phyloP scores from a whole-genome alignment of 106 monocot species.

The Dendrobium chrysotoxum region DNA sequence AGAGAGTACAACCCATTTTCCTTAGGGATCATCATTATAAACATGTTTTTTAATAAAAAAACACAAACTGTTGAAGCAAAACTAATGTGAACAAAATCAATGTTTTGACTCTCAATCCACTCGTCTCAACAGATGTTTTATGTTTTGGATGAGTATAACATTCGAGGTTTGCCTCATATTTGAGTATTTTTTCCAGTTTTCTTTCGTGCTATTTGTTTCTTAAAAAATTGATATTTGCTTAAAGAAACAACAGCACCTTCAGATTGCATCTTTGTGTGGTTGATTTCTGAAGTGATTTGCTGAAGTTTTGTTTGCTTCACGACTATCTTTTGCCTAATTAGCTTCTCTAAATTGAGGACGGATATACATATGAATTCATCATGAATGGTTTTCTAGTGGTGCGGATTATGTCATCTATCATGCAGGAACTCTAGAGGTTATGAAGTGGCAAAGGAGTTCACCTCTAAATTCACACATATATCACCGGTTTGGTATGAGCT shows the following conservation, averaged over 20 bases:
- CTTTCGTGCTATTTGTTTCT: not conserved
- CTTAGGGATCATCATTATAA: too few relatives aligned
- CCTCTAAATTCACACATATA: conserved; percentile 69
- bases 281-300: not conserved
- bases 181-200: not conserved
- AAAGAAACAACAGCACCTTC: too few relatives aligned
- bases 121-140: too few relatives aligned
- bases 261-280: not conserved
- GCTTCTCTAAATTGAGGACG: not conserved
- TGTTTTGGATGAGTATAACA: too few relatives aligned
- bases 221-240: not conserved
- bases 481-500: conserved; percentile 99
- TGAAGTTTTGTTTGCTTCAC: not conserved
- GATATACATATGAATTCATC: not conserved
- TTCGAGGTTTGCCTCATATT: too few relatives aligned
- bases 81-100: too few relatives aligned
- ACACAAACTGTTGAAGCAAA: too few relatives aligned
- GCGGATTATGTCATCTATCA: not conserved
- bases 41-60: too few relatives aligned
- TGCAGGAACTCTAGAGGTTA: conserved; percentile 92
- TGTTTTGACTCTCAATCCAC: too few relatives aligned
- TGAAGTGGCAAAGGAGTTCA: conserved; percentile 82
- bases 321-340: not conserved
- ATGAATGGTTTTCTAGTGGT: not conserved
- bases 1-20: too few relatives aligned